Base-by-base conservation (phyloP, 441 rosid genomes). In the Brassica balearica region DNA sequence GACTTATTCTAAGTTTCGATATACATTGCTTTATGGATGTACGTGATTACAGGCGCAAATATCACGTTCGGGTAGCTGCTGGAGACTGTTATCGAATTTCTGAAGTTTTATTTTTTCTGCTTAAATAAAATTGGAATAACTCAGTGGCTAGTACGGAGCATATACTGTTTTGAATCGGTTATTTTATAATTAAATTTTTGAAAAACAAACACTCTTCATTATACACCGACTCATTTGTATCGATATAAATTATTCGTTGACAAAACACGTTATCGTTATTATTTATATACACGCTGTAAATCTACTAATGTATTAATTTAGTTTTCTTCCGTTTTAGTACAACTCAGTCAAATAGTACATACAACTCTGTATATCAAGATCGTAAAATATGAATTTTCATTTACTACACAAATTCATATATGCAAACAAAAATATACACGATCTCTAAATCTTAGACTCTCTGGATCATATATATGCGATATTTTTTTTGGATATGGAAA, bases 21-120 rank as follows among this genome's bases (percentile, higher is more conserved):
- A 62, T 68, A 68, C 82, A 68, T 65, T 61, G 82, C 82, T 79
- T 79, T 79, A 51, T 73, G 78, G 75, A 79, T 73, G 78, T 79
- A 79, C 82, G 82, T 79, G 82, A 62, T 79, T 79, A 68, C 82
- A 79, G 82, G 66, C 82, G 66, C 82, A 7, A 68, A 73, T 11
- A 61, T 73, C 82, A 73, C 82, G 78, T 69, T 79, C 67, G 25
- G 19, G 55, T 69, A 25, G 79, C 82, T 80, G 79, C 82, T 80
- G 79, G 65, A 58, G 1, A 19, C 68, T 74, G 72, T 75, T 74
- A 27, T 55, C 15, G 65, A 17, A 2, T 71, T 78, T 68, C 14
- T 3, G 0, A 34, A 3, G 51, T 59, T 19, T 15, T 8, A 53
- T 46, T 20, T 32, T 8, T 34, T 11, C 2, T 53, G 14, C 22